Evolutionary conservation across 306 rosid species (phyloP).

Genomic region (Quercus dentata): DNA sequence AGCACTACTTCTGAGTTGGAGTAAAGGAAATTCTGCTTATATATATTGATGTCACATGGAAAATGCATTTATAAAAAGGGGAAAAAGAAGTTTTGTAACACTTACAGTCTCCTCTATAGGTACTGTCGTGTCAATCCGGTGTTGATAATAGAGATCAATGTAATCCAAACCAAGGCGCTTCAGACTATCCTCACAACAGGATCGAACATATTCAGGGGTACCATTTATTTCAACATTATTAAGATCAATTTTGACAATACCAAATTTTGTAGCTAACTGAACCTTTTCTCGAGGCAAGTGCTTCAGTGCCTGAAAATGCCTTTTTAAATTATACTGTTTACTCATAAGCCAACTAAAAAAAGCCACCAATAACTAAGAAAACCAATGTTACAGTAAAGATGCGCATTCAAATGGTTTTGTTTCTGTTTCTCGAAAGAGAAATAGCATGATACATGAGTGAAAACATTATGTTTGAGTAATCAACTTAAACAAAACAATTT

Average conservation of each 20-base stretch:
- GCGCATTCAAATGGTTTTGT: neutral
- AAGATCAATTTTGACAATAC: conserved; percentile 36
- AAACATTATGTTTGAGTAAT: no score
- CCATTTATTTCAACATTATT: conserved; percentile 44
- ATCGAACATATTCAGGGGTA: conserved; percentile 72
- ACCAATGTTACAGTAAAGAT: neutral
- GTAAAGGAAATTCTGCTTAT: neutral
- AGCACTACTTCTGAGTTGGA: neutral
- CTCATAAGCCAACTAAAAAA: neutral
- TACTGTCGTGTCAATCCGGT: conserved; percentile 66
- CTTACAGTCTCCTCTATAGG: conserved; percentile 86
- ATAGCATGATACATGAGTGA: neutral
- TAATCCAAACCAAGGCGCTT: conserved; percentile 64
- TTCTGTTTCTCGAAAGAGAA: neutral
- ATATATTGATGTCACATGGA: neutral
- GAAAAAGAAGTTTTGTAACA: neutral
- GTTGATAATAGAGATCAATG: conserved; percentile 88
- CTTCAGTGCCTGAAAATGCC: conserved; percentile 49
- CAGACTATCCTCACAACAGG: conserved; percentile 74
- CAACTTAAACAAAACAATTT: no score
- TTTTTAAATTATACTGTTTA: neutral
- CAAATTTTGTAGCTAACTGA: conserved; percentile 83
- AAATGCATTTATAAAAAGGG: neutral
- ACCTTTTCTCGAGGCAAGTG: conserved; percentile 67
- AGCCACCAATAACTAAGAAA: neutral